These are phyloP conservation scores for Cryphonectria carpinicola DNA, from an alignment of 2,329 filamentous ascomycete species.

Conservation along the genomic window DNA sequence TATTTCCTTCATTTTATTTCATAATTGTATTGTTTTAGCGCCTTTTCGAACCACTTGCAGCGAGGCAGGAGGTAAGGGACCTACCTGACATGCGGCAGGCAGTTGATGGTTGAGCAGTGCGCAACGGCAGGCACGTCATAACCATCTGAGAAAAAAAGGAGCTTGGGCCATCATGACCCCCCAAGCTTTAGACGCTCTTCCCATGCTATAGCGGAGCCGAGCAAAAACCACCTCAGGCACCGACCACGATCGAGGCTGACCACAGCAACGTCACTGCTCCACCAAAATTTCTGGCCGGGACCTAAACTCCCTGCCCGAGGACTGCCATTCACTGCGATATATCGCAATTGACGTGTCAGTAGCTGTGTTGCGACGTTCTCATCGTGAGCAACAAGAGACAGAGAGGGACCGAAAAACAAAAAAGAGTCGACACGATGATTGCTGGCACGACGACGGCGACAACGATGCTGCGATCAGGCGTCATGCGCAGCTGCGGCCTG, in stretches of 20 bases:
- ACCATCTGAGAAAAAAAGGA: not conserved
- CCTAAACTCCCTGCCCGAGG: not conserved
- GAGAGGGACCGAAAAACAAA: not conserved
- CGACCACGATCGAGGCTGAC: not conserved
- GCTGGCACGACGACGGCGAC: conserved; percentile 27
- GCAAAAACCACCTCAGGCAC: conserved; percentile 10
- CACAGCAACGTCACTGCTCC: conserved; percentile 26
- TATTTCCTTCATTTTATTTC: not conserved
- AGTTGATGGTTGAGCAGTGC: not conserved
- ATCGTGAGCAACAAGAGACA: not conserved
- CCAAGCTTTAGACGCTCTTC: conserved; percentile 12
- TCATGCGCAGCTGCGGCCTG: conserved; percentile 35
- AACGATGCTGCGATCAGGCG: conserved; percentile 39
- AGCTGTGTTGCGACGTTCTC: not conserved
- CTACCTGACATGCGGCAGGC: not conserved
- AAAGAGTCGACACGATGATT: not conserved
- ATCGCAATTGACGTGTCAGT: not conserved
- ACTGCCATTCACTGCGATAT: not conserved
- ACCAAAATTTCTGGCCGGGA: conserved; percentile 24
- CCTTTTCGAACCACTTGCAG: not conserved
- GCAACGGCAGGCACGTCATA: conserved; percentile 17
- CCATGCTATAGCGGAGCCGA: not conserved
- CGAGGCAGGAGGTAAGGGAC: not conserved
- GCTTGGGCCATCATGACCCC: conserved; percentile 15
- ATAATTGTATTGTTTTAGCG: not conserved